A percentile compares a stretch with the other conserved stretches of the same genome.
Conservation (phyloP, 2,329 filamentous ascomycete genomes). For the Fusarium chuoi region DNA sequence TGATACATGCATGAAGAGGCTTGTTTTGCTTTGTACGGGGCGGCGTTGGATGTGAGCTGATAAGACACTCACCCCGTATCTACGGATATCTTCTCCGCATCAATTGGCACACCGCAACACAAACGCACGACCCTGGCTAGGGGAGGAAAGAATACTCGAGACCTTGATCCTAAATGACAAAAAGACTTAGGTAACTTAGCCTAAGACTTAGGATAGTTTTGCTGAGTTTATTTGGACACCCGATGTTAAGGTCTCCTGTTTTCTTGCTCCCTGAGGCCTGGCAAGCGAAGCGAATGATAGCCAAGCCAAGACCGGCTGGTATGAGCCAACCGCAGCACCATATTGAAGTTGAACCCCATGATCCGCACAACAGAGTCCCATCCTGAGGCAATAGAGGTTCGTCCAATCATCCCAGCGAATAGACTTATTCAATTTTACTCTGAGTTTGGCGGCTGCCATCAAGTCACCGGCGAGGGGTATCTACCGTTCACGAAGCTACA, state of each 20-base stretch:
- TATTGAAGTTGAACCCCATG: constrained; percentile 10
- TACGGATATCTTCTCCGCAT: constrained; percentile 22
- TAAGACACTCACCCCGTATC: constrained; percentile 12
- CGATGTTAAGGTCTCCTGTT: too few species aligned
- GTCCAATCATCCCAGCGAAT: not conserved
- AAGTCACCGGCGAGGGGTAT: not conserved
- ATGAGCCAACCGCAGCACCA: constrained; percentile 16
- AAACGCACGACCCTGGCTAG: constrained; percentile 15
- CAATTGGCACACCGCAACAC: constrained; percentile 21
- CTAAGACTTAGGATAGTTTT: too few species aligned
- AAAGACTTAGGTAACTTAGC: too few species aligned
- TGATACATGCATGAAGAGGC: constrained; percentile 1
- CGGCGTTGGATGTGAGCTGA: constrained; percentile 28
- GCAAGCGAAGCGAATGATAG: constrained; percentile 11
- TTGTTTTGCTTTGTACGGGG: not conserved
- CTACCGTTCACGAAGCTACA: not conserved
- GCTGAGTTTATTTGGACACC: too few species aligned
- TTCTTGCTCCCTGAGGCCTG: too few species aligned
- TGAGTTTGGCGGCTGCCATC: not conserved
- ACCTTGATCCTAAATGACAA: too few species aligned
- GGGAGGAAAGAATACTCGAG: too few species aligned
- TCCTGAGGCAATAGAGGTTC: constrained; percentile 1
- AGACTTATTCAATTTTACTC: constrained; percentile 2
- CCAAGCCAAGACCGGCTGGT: constrained; percentile 31
- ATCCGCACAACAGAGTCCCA: constrained; percentile 9